These are phyloP conservation scores for Globisporangium solare DNA, from an alignment of 352 stramenopile genomes.

Conservation along the genomic window DNA sequence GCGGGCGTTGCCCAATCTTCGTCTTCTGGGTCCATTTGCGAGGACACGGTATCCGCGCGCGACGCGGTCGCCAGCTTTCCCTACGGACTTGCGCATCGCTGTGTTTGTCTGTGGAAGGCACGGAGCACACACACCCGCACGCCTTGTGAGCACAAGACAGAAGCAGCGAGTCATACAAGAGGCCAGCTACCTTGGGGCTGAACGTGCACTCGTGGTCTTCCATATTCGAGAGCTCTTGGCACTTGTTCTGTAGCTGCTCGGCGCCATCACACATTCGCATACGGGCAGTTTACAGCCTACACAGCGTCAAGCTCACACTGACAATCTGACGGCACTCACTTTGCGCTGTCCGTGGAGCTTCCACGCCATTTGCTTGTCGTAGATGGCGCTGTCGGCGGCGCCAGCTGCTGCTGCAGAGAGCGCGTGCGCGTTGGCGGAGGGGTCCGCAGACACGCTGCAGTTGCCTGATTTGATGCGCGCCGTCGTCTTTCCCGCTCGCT, in stretches of 20 bases:
- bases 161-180: not conserved
- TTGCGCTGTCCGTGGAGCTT: slow-evolving; percentile 52
- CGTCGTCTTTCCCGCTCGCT: too few relatives aligned
- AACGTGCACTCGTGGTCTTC: slow-evolving; percentile 60
- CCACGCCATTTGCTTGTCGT: slow-evolving; percentile 66
- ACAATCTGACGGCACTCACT: slow-evolving; percentile 10
- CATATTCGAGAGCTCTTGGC: slow-evolving; percentile 33
- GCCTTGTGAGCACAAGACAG: too few relatives aligned
- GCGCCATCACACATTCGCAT: not conserved
- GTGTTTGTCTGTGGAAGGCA: slow-evolving; percentile 2
- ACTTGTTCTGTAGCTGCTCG: slow-evolving; percentile 31
- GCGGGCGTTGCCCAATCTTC: not conserved
- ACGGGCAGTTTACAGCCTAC: not conserved
- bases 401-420: not conserved
- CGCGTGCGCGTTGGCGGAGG: too few relatives aligned
- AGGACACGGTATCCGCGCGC: too few relatives aligned
- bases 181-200: slow-evolving; percentile 33
- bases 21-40: not conserved
- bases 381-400: slow-evolving; percentile 16
- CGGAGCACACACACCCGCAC: not conserved
- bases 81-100: slow-evolving; percentile 1
- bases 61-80: too few relatives aligned
- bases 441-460: not conserved
- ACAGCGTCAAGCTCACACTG: not conserved
- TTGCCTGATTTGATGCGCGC: not conserved